Evolutionary conservation across 441 rosid species (phyloP), one percentile per base, ranked within the genome.

Genomic region (Syzygium syzygioides): DNA sequence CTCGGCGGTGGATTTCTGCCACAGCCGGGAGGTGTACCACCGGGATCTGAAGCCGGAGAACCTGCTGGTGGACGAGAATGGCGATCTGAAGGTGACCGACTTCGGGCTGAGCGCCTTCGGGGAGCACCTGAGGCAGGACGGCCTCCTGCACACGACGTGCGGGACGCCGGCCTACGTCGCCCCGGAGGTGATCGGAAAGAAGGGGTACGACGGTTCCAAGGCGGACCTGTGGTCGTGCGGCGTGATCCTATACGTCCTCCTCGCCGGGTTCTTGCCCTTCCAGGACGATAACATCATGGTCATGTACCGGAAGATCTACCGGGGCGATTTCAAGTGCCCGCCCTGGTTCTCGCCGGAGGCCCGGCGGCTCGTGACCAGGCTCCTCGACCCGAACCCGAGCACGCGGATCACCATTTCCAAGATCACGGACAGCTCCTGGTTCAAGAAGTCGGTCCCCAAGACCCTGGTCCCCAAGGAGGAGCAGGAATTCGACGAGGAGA

Each of bases 191-290:
- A 86, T 89, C 32, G 90, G 88, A 1, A 89, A 86, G 83, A 86
- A 86, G 62, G 90, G 90, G 32, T 89, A 89, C 52, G 90, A 89
- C 53, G 90, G 96, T 95, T 26, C 99, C 1, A 96, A 93, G 86
- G 97, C 99, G 4, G 98, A 97, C 92, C 90, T 96, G 7, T 96
- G 98, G 99, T 96, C 99, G 25, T 97, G 98, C 80, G 99, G 99
- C 12, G 99, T 97, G 15, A 96, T 97, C 59, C 94, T 97, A 7
- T 96, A 94, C 41, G 99, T 96, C 76, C 95, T 97, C 15, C 95
- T 97, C 12, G 98, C 98, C 23, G 99, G 99, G 2, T 97, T 95
- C 90, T 86, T 96, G 60, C 98, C 99, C 0, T 97, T 97, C 85
- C 98, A 97, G 48, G 98, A 97, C 60, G 97, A 95, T 64, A 97